These are phyloP conservation scores for Colletotrichum lini DNA, from an alignment of 2,329 filamentous ascomycete genomes.

Conservation along the genomic window DNA sequence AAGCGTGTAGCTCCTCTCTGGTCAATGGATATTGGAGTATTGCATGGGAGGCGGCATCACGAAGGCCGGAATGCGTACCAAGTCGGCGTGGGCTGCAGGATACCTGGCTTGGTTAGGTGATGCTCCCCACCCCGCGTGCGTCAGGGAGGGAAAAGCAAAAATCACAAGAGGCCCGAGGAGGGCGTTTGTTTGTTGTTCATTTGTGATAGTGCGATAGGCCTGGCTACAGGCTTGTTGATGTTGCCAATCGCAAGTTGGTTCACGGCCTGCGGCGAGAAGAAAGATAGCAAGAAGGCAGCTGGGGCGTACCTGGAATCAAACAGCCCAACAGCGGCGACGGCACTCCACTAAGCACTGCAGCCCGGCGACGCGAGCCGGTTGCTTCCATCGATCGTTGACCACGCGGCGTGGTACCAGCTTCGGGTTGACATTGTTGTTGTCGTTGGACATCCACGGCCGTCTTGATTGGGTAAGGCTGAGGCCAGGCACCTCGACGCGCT, in stretches of 20 bases:
- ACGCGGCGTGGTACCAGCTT: conserved; percentile 25
- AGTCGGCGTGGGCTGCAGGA: conserved; percentile 7
- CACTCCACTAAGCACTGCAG: neutral
- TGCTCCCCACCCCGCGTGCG: neutral
- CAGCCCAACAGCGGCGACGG: conserved; percentile 20
- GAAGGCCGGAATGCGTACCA: neutral
- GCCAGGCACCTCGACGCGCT: conserved; percentile 26
- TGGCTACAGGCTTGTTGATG: conserved; percentile 14
- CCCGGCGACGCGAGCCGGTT: conserved; percentile 32
- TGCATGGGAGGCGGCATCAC: neutral
- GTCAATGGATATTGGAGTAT: neutral
- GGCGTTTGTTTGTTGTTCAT: conserved; percentile 30
- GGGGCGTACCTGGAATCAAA: conserved; percentile 18
- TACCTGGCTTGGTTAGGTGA: conserved; percentile 15
- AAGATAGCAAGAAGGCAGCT: conserved; percentile 22
- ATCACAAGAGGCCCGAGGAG: conserved; percentile 8
- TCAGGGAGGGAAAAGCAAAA: neutral
- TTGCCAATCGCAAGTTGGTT: conserved; percentile 3
- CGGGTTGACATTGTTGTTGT: neutral
- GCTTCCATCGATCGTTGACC: conserved; percentile 10
- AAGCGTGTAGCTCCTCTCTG: neutral
- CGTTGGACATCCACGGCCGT: neutral
- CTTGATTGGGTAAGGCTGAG: conserved; percentile 11
- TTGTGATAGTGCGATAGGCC: conserved; percentile 12
- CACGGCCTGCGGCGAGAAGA: conserved; percentile 1